phyloP scores from a whole-genome alignment of 176 grass and related monocot species.

The Raddia distichophylla region DNA sequence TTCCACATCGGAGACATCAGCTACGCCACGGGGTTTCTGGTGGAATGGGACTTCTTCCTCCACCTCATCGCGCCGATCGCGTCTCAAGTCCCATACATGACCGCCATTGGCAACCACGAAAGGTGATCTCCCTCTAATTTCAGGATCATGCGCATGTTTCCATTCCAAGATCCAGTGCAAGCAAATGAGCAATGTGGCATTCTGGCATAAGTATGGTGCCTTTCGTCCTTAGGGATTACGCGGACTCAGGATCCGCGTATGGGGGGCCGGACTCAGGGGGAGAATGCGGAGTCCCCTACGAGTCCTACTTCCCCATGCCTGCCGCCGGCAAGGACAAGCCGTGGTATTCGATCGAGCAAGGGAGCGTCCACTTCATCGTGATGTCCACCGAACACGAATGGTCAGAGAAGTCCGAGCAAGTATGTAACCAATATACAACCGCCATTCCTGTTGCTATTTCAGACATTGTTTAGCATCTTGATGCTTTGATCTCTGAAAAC shows the following conservation, averaged over 20 bases:
- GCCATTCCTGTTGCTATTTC: not conserved
- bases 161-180: too few species aligned
- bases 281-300: conserved; percentile 83
- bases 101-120: conserved; percentile 87
- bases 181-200: not conserved
- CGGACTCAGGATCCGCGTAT: conserved; percentile 60
- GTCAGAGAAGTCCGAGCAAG: conserved; percentile 70
- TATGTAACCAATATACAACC: not conserved
- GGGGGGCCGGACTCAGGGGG: conserved; percentile 73
- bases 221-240: conserved; percentile 60
- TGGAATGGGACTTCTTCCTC: conserved; percentile 71
- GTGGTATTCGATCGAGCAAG: conserved; percentile 92
- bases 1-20: conserved; percentile 95
- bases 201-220: not conserved
- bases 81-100: conserved; percentile 85
- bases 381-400: conserved; percentile 85
- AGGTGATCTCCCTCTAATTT: conserved; percentile 43
- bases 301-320: conserved; percentile 87
- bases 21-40: conserved; percentile 81
- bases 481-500: conserved; percentile 20
- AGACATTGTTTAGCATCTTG: not conserved
- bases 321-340: conserved; percentile 60
- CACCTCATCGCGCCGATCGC: conserved; percentile 66
- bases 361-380: conserved; percentile 67
- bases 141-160: not conserved